A percentile compares a stretch with the other conserved stretches of the same genome.
phyloP scores from a whole-genome alignment of 208 protist species.

The Acanthamoeba rhysodes region DNA sequence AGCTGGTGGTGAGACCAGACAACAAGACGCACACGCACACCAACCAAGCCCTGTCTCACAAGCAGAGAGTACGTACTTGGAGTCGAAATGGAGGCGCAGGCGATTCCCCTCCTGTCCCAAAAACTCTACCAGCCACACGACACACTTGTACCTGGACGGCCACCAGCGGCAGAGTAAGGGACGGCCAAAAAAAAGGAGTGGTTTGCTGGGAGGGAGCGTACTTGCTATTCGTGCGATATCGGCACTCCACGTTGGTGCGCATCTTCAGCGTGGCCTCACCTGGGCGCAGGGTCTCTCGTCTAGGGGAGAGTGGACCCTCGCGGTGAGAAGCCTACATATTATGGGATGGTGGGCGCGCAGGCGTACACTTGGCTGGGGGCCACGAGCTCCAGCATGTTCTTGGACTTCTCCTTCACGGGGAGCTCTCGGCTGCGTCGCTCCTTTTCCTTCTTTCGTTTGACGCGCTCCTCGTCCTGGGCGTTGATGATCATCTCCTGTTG shows the following conservation, averaged over 20 bases:
- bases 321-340: neutral
- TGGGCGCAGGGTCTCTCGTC: neutral
- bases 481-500: slow-evolving; percentile 59
- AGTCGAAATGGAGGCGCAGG: slow-evolving; percentile 21
- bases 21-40: neutral
- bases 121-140: slow-evolving; percentile 32
- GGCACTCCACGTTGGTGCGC: slow-evolving; percentile 38
- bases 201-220: neutral
- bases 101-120: neutral
- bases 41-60: neutral
- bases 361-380: neutral
- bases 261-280: slow-evolving; percentile 41
- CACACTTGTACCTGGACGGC: slow-evolving; percentile 5
- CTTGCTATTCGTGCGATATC: slow-evolving; percentile 21
- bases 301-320: neutral
- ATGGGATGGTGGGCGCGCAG: neutral
- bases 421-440: slow-evolving; percentile 8
- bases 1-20: neutral
- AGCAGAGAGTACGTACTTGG: neutral
- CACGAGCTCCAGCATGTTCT: neutral
- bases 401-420: neutral
- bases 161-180: neutral
- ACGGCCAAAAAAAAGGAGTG: neutral
- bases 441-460: slow-evolving; percentile 42
- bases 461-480: slow-evolving; percentile 6